A percentile compares a stretch with the other conserved stretches of the same genome.
These are phyloP conservation scores for Sordariomycetes sp. DNA, from an alignment of 2,329 filamentous ascomycete species.

Conservation along the genomic window DNA sequence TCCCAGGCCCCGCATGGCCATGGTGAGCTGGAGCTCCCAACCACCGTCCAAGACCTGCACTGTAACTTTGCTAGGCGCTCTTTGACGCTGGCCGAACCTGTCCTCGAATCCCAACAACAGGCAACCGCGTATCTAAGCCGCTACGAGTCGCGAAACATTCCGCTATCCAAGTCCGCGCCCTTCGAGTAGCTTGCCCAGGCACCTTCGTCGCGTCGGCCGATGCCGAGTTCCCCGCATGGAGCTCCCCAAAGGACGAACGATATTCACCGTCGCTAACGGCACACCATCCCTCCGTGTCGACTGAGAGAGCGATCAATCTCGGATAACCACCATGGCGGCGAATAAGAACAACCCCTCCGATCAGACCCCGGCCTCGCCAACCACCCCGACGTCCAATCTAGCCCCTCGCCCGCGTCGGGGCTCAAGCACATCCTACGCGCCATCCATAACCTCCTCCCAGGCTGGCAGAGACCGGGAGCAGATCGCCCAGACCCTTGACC, in stretches of 20 bases:
- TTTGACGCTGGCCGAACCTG: background rate
- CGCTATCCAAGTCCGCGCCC: background rate
- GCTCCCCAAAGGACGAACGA: background rate
- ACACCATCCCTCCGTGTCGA: background rate
- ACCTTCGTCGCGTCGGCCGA: background rate
- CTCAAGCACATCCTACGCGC: slow-evolving; percentile 28
- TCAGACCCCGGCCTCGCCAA: background rate
- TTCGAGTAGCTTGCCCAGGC: background rate
- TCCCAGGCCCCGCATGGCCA: background rate
- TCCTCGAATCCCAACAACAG: background rate
- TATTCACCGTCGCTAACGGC: background rate
- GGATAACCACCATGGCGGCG: background rate
- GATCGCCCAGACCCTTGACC: slow-evolving; percentile 64
- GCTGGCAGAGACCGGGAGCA: slow-evolving; percentile 52
- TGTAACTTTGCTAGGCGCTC: background rate
- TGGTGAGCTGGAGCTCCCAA: background rate
- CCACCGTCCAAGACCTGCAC: background rate
- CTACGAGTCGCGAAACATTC: background rate
- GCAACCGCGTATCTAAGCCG: background rate
- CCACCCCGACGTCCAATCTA: background rate
- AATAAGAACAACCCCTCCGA: background rate
- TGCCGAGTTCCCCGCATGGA: background rate
- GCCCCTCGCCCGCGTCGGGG: slow-evolving; percentile 19
- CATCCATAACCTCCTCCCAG: slow-evolving; percentile 22
- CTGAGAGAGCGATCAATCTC: background rate